phyloP scores from a whole-genome alignment of 1,139 yeast species.

The Candida sp. region DNA sequence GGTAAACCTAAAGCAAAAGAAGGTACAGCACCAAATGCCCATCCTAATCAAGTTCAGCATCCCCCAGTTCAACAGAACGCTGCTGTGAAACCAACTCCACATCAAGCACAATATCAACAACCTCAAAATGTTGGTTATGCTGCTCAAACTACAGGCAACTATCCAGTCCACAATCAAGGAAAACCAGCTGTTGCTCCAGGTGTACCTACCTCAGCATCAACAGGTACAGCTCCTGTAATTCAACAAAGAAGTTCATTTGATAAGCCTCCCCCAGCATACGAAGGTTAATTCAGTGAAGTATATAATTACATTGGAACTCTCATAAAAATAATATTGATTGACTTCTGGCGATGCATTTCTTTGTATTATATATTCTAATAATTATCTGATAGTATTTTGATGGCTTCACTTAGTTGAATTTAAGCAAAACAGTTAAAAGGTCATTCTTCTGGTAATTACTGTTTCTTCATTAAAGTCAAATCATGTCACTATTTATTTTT shows the following conservation, averaged over 20 bases:
- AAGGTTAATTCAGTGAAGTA: conserved; percentile 3
- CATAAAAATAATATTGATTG: too few species aligned
- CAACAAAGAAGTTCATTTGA: not conserved
- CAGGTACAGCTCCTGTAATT: not conserved
- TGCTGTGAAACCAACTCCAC: not conserved
- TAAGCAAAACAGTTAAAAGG: too few species aligned
- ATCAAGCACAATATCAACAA: not conserved
- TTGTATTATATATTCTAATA: too few species aligned
- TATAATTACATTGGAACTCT: not conserved
- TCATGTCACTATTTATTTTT: too few species aligned
- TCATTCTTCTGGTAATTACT: too few species aligned
- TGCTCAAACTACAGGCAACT: not conserved
- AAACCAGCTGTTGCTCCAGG: not conserved
- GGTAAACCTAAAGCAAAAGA: not conserved
- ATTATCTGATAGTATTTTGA: too few species aligned
- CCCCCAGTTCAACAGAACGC: too few species aligned
- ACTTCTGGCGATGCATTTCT: too few species aligned
- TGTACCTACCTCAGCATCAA: not conserved
- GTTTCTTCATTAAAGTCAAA: too few species aligned
- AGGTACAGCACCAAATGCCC: not conserved
- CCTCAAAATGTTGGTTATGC: not conserved
- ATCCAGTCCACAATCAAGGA: not conserved
- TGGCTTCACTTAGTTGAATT: too few species aligned
- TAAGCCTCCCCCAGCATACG: not conserved
- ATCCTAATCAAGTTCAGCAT: not conserved